phyloP scores from a whole-genome alignment of 1,284 basidiomycete genomes.

The Ustilago crameri region DNA sequence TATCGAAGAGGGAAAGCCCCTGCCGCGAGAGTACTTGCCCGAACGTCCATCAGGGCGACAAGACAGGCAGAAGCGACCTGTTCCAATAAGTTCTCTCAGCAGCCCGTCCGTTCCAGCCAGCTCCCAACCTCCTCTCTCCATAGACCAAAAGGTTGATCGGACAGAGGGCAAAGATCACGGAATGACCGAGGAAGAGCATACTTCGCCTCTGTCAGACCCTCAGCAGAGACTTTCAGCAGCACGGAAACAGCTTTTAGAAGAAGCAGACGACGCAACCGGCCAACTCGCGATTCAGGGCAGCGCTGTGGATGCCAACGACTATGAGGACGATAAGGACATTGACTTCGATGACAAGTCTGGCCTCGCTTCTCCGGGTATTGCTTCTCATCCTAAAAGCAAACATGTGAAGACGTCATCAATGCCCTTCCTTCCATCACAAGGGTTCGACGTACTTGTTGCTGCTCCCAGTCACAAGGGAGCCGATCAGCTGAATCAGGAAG shows the following conservation, averaged over 20 bases:
- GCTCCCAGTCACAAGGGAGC: conserved; percentile 9
- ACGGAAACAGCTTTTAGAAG: conserved; percentile 14
- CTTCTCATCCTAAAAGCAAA: conserved; percentile 7
- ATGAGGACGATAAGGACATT: not conserved
- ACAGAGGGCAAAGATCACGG: too few species aligned
- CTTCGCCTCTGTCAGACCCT: not conserved
- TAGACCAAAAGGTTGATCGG: too few species aligned
- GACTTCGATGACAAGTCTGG: not conserved
- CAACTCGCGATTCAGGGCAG: conserved; percentile 14
- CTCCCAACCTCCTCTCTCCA: too few species aligned
- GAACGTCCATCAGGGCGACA: too few species aligned
- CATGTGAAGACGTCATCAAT: conserved; percentile 35
- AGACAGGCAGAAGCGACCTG: too few species aligned
- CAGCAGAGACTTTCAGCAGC: conserved; percentile 16
- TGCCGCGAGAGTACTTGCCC: conserved; percentile 1
- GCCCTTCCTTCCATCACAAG: conserved; percentile 34
- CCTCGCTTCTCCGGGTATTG: not conserved
- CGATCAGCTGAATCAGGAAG: conserved; percentile 11
- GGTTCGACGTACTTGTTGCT: conserved; percentile 16
- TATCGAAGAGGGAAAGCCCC: conserved; percentile 15
- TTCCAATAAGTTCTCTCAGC: too few species aligned
- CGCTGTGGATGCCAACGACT: conserved; percentile 1
- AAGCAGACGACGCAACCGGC: conserved; percentile 9
- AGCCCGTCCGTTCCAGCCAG: too few species aligned
- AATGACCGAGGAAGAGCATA: too few species aligned